Evolutionary conservation across 176 grass and related monocot genomes (phyloP).

Genomic region (Aegilops speltoides): DNA sequence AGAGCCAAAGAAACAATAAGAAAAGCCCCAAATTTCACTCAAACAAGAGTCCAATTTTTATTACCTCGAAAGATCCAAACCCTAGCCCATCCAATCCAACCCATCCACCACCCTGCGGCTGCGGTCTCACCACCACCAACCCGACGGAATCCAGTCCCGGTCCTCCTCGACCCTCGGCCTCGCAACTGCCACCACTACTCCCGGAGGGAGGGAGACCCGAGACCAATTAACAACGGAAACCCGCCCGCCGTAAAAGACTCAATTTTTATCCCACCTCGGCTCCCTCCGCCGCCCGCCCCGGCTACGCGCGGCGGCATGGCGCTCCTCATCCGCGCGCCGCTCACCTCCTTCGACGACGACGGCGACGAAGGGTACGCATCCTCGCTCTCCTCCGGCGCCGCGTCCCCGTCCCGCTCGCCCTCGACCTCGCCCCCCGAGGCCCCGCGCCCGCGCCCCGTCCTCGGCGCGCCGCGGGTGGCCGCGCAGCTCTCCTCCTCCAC

Average conservation of each 20-base stretch:
- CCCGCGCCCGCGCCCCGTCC: background rate
- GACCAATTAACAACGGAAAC: background rate
- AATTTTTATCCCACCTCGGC: background rate
- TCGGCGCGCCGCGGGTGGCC: constrained; percentile 36
- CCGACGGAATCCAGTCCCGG: background rate
- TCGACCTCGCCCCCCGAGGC: background rate
- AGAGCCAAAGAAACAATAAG: too few relatives aligned
- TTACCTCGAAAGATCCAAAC: background rate
- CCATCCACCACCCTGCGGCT: background rate
- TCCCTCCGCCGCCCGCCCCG: background rate
- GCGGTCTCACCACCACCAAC: background rate
- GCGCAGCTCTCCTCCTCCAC: constrained; percentile 40
- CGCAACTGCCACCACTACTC: background rate
- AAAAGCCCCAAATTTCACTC: too few relatives aligned
- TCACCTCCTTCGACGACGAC: constrained; percentile 36
- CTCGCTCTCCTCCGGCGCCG: constrained; percentile 32
- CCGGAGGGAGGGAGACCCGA: background rate
- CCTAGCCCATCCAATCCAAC: background rate
- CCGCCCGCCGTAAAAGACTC: background rate
- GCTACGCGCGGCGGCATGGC: constrained; percentile 12
- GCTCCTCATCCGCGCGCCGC: constrained; percentile 46
- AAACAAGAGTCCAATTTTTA: background rate
- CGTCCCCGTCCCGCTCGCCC: constrained; percentile 36
- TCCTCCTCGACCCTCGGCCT: background rate
- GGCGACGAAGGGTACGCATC: background rate